Base-by-base conservation (phyloP, 2,329 filamentous ascomycete species). In the Colletotrichum sp. region DNA sequence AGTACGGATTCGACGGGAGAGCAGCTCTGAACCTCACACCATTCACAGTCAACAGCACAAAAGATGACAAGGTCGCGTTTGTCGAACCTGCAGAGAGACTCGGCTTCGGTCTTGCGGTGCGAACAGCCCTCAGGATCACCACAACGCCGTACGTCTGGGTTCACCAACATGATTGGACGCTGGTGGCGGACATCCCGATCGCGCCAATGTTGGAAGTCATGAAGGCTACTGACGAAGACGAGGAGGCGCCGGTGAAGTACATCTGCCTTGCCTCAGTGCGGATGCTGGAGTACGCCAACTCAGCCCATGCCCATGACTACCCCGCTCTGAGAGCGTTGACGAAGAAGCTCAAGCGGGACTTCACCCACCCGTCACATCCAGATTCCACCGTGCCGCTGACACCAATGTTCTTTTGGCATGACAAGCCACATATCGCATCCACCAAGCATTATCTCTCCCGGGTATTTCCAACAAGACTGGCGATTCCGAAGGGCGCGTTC, bases 371-470 rank as follows among this genome's bases (percentile, higher is more conserved):
- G 7, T 61, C 24, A 24, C 66, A 12, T 30, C 67, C n/a, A n/a
- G 28, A 28, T 18, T 76, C 78, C 16, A 59, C 16, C 16, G 80
- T 91, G 1, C 87, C 88, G 0, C 80, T 91, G 55, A 91, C 90
- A 1, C 90, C 90, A 0, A 84, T 91, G 70, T 91, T 90, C 81
- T 90, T 91, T 78, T 91, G 90, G 90, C 89, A 91, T 71, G 90
- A 91, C 75, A 91, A 91, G 78, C 89, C 90, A 1, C 90, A 91
- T 72, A 75, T 91, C 4, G 89, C 87, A 1, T 86, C 85, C 5
- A 86, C 84, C 0, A 78, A 81, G 2, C 90, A 91, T 77, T 91
- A 91, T 71, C 83, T 91, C 0, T 78, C 82, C 1, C 83, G 86
- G 1, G 86, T 91, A 2, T 91, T 91, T 65, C 86, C 89, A 0